Evolutionary conservation across 2,329 filamentous ascomycete genomes (phyloP).

Genomic region (Epichloe sylvatica): DNA sequence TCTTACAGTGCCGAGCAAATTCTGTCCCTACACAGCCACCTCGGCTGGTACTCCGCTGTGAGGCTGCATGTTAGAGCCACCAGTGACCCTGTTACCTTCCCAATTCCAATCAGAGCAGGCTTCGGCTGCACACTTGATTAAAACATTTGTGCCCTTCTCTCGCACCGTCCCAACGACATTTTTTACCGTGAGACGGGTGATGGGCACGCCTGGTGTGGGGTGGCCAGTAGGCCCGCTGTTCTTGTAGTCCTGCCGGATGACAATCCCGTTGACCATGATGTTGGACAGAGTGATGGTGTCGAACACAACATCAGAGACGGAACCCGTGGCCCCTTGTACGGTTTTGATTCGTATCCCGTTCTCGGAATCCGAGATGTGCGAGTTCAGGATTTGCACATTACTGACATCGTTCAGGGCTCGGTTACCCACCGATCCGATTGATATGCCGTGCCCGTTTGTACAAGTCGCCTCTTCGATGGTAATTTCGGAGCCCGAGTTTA

Average conservation of each 20-base stretch:
- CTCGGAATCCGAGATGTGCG: not conserved
- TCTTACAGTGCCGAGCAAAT: not conserved
- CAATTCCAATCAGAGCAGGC: not conserved
- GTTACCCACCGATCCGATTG: slow-evolving; percentile 1
- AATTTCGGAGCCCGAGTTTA: not conserved
- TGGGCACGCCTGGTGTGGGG: slow-evolving; percentile 36
- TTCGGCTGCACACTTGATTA: not conserved
- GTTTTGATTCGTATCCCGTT: slow-evolving; percentile 2
- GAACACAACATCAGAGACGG: not conserved
- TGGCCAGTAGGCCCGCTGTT: slow-evolving; percentile 30
- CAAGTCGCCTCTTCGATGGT: no score
- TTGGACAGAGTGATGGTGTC: slow-evolving; percentile 8
- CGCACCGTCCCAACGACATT: slow-evolving; percentile 1
- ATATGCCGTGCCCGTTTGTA: not conserved
- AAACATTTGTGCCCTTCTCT: not conserved
- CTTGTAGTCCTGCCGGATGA: slow-evolving; percentile 32
- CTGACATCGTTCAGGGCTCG: not conserved
- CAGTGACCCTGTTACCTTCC: not conserved
- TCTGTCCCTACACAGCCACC: slow-evolving; percentile 3
- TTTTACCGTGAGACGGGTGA: slow-evolving; percentile 32
- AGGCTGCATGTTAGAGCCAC: not conserved
- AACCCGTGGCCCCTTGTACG: not conserved
- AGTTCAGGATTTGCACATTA: not conserved
- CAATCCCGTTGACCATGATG: slow-evolving; percentile 27
- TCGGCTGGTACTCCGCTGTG: not conserved